Evolutionary conservation across 495 filamentous ascomycete species (phyloP).

Genomic region (Oidiodendron maius): DNA sequence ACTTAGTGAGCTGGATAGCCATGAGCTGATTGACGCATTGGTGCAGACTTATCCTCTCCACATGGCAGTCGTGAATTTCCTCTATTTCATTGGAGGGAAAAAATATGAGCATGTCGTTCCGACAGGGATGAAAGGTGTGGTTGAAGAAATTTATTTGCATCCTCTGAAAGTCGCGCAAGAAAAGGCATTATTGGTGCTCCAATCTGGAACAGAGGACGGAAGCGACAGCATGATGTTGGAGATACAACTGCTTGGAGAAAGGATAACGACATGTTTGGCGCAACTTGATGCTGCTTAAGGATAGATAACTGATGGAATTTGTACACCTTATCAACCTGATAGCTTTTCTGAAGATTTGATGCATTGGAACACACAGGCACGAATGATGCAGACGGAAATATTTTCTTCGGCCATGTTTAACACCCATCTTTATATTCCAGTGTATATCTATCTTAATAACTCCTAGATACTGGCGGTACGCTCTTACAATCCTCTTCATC

Average conservation of each 20-base stretch:
- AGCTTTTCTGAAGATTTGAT: no score
- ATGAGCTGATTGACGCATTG: conserved; percentile 33
- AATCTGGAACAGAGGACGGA: conserved; percentile 10
- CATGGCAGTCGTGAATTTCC: conserved; percentile 46
- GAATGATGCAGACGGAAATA: no score
- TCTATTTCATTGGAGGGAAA: conserved; percentile 33
- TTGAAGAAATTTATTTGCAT: conserved; percentile 23
- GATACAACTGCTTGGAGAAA: conserved; percentile 14
- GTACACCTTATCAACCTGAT: no score
- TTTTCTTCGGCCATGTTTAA: no score
- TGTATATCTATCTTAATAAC: no score
- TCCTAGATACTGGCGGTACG: conserved; percentile 17
- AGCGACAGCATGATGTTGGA: conserved; percentile 13
- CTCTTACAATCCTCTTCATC: conserved; percentile 21
- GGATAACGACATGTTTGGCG: conserved; percentile 6
- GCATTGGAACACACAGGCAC: no score
- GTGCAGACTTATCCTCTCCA: conserved; percentile 37
- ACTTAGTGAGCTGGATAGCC: conserved; percentile 11
- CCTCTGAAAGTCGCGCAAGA: conserved; percentile 15
- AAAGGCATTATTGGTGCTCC: conserved; percentile 20
- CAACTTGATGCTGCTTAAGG: conserved; percentile 8
- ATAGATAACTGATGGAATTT: background rate
- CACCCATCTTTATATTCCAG: no score
- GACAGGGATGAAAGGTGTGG: conserved; percentile 18
- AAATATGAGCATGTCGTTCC: conserved; percentile 18